Conservation (phyloP, 2,329 filamentous ascomycete genomes). For the Apiospora arundinis region DNA sequence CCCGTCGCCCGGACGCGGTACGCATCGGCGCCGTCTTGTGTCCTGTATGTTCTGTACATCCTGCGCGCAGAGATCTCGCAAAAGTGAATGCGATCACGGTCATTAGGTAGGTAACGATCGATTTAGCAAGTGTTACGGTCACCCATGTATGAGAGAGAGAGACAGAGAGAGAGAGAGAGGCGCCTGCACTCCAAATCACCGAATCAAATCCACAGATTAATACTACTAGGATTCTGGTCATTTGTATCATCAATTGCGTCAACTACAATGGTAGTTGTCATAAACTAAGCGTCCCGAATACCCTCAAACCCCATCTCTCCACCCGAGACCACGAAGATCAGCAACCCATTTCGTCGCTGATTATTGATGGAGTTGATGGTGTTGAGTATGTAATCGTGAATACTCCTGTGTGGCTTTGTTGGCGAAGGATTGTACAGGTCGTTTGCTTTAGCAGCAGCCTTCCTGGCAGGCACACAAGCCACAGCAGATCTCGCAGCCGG, state of each 20-base stretch:
- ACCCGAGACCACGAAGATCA: neutral
- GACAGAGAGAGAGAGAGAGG: too few relatives aligned
- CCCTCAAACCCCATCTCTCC: neutral
- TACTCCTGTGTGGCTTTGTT: neutral
- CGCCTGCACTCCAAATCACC: too few relatives aligned
- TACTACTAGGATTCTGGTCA: neutral
- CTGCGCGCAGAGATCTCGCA: neutral
- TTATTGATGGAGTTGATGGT: neutral
- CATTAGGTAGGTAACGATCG: too few relatives aligned
- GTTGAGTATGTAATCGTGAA: neutral
- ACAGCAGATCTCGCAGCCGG: constrained; percentile 53
- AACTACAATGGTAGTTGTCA: neutral
- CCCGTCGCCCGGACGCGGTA: too few relatives aligned
- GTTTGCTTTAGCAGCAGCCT: constrained; percentile 46
- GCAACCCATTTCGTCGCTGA: neutral
- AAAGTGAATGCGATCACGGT: neutral
- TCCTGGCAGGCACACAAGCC: constrained; percentile 53
- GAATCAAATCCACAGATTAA: too few relatives aligned
- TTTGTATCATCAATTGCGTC: constrained; percentile 3
- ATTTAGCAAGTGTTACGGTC: too few relatives aligned
- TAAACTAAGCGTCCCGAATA: neutral
- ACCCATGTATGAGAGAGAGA: too few relatives aligned
- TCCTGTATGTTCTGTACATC: neutral
- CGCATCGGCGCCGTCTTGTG: too few relatives aligned
- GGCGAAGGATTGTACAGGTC: neutral